Evolutionary conservation across 208 protist genomes (phyloP), one percentile per base, ranked within the genome.

Genomic region (Leishmania guyanensis): DNA sequence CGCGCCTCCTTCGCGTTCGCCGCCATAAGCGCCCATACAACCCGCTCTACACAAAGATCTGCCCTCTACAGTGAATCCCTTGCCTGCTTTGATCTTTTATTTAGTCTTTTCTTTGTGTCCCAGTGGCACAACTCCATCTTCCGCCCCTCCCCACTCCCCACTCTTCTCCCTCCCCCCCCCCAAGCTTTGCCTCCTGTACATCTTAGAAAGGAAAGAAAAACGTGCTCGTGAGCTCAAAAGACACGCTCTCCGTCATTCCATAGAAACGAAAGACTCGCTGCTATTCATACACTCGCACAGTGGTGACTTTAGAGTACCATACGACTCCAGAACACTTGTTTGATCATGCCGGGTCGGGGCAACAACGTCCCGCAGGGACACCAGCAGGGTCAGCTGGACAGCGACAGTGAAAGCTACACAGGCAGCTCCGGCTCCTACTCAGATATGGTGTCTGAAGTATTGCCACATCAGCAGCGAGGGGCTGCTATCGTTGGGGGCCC

Each of bases 351-450:
- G 6, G 79, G 36, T 26, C 65, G 46, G 1, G 84, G 70, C 33
- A 89, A 86, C 66, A 29, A 46, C 5, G 75, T 82, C n/a, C 69
- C 84, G 16, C 69, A 79, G 39, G 64, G 68, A n/a, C 71, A 69
- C 16, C 58, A 46, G 56, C 50, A 8, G 10, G 6, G 48, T 33
- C 62, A 58, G 33, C n/a, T 16, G 46, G 78, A 80, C 14, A 83
- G 82, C 75, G 74, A 77, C 48, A 68, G 64, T 22, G 81, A 83
- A 50, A 88, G 76, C 70, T 88, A 86, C 74, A 85, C 56, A 73
- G 69, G 73, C 65, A 72, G 70, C 50, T 84, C 82, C 16, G 77
- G 71, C 68, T 75, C 51, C 0, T 83, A 87, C 66, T 50, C 66
- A 20, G 83, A 81, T 22, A 71, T 54, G 4, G 78, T 36, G 46